Percentiles rank a stretch among this genome's conserved stretches.
These are phyloP conservation scores for Angomonas ambiguus DNA, from an alignment of 208 protist genomes.

Conservation along the genomic window DNA sequence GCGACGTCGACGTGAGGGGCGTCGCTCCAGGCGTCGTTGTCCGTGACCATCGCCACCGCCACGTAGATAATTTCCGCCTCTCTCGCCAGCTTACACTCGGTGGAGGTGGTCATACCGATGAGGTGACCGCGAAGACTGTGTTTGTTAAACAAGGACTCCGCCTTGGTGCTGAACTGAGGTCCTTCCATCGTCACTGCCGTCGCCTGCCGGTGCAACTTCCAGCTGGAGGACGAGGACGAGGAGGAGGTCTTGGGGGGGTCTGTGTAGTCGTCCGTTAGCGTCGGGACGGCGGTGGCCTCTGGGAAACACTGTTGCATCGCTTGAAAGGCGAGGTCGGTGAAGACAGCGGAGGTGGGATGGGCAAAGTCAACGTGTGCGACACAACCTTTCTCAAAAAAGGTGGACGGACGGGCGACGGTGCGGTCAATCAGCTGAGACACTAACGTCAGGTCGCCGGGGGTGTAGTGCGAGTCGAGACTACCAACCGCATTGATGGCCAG, in stretches of 20 bases:
- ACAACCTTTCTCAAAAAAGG: conserved; percentile 82
- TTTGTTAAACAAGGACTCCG: conserved; percentile 83
- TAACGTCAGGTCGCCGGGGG: conserved; percentile 83
- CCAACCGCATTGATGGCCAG: conserved; percentile 86
- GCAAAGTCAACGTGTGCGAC: conserved; percentile 84
- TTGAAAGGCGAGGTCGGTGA: conserved; percentile 35
- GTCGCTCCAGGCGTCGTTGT: conserved; percentile 92
- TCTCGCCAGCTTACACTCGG: conserved; percentile 86
- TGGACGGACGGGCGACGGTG: conserved; percentile 58
- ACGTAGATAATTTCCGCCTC: conserved; percentile 91
- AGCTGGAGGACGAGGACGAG: background rate
- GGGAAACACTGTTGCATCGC: conserved; percentile 40
- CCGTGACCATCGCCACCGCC: conserved; percentile 89
- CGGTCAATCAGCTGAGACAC: conserved; percentile 89
- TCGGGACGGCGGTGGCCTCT: conserved; percentile 11
- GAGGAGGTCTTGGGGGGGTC: background rate
- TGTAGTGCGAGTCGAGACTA: conserved; percentile 64
- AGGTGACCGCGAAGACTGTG: conserved; percentile 59
- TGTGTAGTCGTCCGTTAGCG: background rate
- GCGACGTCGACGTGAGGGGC: conserved; percentile 61
- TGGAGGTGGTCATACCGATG: conserved; percentile 92
- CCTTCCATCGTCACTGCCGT: conserved; percentile 92
- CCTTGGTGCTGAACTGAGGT: conserved; percentile 86
- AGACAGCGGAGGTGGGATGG: conserved; percentile 57
- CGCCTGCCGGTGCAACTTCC: conserved; percentile 36